A percentile compares a stretch with the other conserved stretches of the same genome.
These are phyloP conservation scores for Hibiscus syriacus DNA, from an alignment of 345 rosid genomes.

Conservation along the genomic window DNA sequence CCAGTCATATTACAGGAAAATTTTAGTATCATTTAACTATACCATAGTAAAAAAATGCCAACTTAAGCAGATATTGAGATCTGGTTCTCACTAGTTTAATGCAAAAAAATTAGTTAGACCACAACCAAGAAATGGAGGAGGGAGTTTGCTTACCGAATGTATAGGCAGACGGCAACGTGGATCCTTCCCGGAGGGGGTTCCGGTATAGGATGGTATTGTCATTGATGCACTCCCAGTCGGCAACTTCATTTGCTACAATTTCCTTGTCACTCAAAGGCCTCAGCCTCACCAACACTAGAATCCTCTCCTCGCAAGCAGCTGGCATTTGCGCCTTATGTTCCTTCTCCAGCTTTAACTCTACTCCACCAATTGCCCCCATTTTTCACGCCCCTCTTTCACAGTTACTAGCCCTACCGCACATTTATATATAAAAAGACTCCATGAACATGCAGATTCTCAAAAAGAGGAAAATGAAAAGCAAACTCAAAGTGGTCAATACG, in stretches of 20 bases:
- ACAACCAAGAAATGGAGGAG: background rate
- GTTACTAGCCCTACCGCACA: conserved; percentile 21
- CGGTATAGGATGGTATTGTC: conserved; percentile 72
- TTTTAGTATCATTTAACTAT: background rate
- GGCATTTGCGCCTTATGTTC: conserved; percentile 48
- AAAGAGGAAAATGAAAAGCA: conserved; percentile 15
- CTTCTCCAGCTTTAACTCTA: conserved; percentile 64
- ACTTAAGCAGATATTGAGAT: background rate
- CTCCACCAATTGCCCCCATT: conserved; percentile 83
- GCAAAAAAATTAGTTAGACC: background rate
- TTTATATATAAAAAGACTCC: conserved; percentile 7
- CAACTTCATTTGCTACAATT: conserved; percentile 57
- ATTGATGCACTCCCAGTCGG: conserved; percentile 98
- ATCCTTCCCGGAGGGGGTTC: conserved; percentile 91
- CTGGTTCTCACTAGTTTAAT: too few species aligned
- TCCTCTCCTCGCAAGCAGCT: conserved; percentile 68
- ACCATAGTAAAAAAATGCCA: background rate
- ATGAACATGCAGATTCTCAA: conserved; percentile 17
- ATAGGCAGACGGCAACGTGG: conserved; percentile 82
- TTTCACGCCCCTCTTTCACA: conserved; percentile 18
- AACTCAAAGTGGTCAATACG: conserved; percentile 12
- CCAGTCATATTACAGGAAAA: background rate
- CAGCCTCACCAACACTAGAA: conserved; percentile 83
- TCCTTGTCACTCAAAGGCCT: conserved; percentile 94
- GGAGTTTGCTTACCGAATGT: conserved; percentile 54